Evolutionary conservation across 345 rosid species (phyloP).

Genomic region (Moringa oleifera): DNA sequence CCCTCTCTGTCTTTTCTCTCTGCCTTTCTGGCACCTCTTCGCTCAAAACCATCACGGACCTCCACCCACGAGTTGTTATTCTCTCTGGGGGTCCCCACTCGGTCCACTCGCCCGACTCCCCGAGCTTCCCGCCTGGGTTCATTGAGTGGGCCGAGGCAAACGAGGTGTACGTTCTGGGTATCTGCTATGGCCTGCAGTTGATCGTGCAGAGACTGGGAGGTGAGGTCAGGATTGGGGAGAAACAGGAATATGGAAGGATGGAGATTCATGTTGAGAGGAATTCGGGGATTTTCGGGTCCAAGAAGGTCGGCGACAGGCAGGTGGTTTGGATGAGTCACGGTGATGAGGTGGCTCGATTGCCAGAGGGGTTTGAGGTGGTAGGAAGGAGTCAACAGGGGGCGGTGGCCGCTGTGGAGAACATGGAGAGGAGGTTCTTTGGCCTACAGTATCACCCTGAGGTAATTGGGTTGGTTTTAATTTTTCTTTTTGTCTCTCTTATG

Average conservation of each 20-base stretch:
- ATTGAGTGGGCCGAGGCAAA: constrained; percentile 61
- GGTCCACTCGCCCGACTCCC: constrained; percentile 62
- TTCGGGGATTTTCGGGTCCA: constrained; percentile 57
- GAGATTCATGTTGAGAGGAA: constrained; percentile 60
- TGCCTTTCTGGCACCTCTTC: constrained; percentile 84
- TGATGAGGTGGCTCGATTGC: constrained; percentile 69
- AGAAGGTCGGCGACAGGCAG: constrained; percentile 60
- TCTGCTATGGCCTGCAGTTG: constrained; percentile 87
- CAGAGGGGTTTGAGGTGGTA: constrained; percentile 70
- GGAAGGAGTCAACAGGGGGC: constrained; percentile 74
- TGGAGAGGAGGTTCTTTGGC: constrained; percentile 62
- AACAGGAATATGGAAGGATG: constrained; percentile 95
- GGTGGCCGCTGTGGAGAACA: constrained; percentile 73
- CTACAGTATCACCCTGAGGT: constrained; percentile 98
- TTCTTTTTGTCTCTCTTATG: background rate
- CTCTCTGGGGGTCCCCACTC: constrained; percentile 99
- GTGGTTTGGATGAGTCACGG: constrained; percentile 99
- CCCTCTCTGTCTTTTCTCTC: constrained; percentile 77
- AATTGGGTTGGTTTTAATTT: constrained; percentile 1
- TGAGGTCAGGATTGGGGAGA: constrained; percentile 62
- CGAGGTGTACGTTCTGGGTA: constrained; percentile 61
- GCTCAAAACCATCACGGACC: constrained; percentile 47
- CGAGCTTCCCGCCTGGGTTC: constrained; percentile 72
- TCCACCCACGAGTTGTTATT: constrained; percentile 67
- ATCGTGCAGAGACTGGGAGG: constrained; percentile 86